Conservation (phyloP, 140 eudicot species). For the Stevia rebaudiana region DNA sequence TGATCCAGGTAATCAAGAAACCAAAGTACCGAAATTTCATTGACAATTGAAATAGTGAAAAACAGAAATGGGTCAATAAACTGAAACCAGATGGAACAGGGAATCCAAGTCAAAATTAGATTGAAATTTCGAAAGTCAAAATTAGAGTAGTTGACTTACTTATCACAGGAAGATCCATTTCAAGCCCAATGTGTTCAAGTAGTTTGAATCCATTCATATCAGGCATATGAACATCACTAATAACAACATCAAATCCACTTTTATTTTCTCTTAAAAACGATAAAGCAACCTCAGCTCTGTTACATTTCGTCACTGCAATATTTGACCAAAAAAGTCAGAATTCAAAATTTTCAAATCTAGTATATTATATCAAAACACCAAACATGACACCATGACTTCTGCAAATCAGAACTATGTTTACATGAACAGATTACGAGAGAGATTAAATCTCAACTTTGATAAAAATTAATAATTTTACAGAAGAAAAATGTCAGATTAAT, state of each 20-base stretch:
- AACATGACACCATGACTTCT: not conserved
- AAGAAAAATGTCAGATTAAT: too few species aligned
- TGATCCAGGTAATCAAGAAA: not conserved
- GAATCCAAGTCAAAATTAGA: not conserved
- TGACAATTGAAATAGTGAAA: not conserved
- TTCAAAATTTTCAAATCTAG: slow-evolving; percentile 2
- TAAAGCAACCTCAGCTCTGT: slow-evolving; percentile 40
- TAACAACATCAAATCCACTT: slow-evolving; percentile 67
- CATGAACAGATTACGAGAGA: not conserved
- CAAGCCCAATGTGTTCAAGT: slow-evolving; percentile 74
- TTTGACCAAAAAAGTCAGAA: not conserved
- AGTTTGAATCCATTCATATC: slow-evolving; percentile 95
- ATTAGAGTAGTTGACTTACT: slow-evolving; percentile 40
- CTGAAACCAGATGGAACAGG: not conserved
- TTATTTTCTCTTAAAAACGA: slow-evolving; percentile 47
- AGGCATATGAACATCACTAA: slow-evolving; percentile 95
- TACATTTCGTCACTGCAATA: slow-evolving; percentile 40
- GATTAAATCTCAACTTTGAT: not conserved
- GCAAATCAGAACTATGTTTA: not conserved
- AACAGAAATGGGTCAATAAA: not conserved
- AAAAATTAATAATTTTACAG: not conserved
- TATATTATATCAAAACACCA: not conserved
- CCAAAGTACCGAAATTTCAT: not conserved
- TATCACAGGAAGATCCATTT: slow-evolving; percentile 91
- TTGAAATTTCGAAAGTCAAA: not conserved